Percentiles rank a stretch among this genome's conserved stretches.
Evolutionary conservation across 1,284 basidiomycete genomes (phyloP).

Genomic region (Ustilago sp.): DNA sequence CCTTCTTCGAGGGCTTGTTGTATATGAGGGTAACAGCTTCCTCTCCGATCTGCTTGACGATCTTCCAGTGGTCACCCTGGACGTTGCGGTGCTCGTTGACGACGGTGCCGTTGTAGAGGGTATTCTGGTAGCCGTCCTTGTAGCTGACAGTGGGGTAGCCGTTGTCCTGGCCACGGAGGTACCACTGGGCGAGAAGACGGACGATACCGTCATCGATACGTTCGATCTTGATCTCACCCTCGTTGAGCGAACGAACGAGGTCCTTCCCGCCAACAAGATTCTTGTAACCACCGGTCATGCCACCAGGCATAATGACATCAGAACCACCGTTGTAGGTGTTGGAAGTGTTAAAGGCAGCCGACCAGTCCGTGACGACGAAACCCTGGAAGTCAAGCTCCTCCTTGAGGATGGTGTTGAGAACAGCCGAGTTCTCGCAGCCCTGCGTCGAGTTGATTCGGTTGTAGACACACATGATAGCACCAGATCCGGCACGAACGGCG

Average conservation of each 20-base stretch:
- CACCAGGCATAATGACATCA: conserved; percentile 37
- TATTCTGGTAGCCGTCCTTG: conserved; percentile 46
- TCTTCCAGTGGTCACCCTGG: conserved; percentile 43
- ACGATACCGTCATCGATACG: conserved; percentile 44
- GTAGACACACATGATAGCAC: conserved; percentile 45
- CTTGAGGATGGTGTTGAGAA: conserved; percentile 51
- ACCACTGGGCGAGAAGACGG: conserved; percentile 42
- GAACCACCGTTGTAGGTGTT: conserved; percentile 46
- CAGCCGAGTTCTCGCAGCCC: conserved; percentile 26
- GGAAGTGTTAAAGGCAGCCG: conserved; percentile 35
- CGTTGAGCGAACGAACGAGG: conserved; percentile 35
- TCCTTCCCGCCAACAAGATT: conserved; percentile 31
- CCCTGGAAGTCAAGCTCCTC: conserved; percentile 49
- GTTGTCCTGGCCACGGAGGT: conserved; percentile 28
- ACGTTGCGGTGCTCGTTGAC: conserved; percentile 42
- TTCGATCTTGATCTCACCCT: conserved; percentile 39
- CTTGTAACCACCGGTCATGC: conserved; percentile 40
- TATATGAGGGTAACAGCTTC: conserved; percentile 43
- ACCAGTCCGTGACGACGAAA: conserved; percentile 47
- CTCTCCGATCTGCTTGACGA: conserved; percentile 37
- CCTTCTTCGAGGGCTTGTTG: conserved; percentile 50
- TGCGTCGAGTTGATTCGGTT: conserved; percentile 26
- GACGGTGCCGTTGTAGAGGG: conserved; percentile 41
- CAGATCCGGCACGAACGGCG: conserved; percentile 43
- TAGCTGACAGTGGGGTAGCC: conserved; percentile 41